Evolutionary conservation across 768 basidiomycete species (phyloP), one percentile per base, ranked within the genome.

Genomic region (Strobilomyces dryophilus): DNA sequence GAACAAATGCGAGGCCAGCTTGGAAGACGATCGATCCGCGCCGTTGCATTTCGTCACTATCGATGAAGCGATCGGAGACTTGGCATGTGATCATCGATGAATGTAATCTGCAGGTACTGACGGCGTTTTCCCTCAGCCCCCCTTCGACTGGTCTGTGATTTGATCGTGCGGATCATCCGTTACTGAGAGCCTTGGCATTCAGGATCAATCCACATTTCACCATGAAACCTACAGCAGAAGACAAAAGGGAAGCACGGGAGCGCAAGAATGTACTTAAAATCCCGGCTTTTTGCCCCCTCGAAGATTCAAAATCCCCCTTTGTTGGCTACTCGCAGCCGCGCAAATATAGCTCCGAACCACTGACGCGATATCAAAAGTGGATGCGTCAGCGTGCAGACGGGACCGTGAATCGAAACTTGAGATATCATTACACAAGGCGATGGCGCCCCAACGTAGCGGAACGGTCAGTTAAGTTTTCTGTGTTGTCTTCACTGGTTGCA

Each of bases 51-150:
- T 78, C 15, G 75, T 88, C 4, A 83, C 81, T 0, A 76, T 89
- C 3, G 64, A 78, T 35, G 84, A 86, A 59, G 85, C 88, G 4
- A 83, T 87, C 48, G 71, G 75, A 14, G 89, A 92, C 62, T 60
- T 91, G 71, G 87, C 84, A 68, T 48, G 85, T 73, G 11, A 27
- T 44, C 37, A 26, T 54, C 52, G 34, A 45, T 45, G 31, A 36
- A 49, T 53, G 31, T 56, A 43, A 53, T 52, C 39, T 36, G 42
- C 43, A 42, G 34, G 36, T 50, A 18, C 32, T 47, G 31, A 43
- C 26, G 35, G 2, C 47, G 24, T 55, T 46, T 27, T 44, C 41
- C 27, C 32, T 37, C 49, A 88, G 83, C 83, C 83, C 29, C 72
- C 68, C 2, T 91, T 87, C 69, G 85, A 91, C 51, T 91, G 89